Evolutionary conservation across 2,329 filamentous ascomycete species (phyloP).

Genomic region (Biscogniauxia mediterranea): DNA sequence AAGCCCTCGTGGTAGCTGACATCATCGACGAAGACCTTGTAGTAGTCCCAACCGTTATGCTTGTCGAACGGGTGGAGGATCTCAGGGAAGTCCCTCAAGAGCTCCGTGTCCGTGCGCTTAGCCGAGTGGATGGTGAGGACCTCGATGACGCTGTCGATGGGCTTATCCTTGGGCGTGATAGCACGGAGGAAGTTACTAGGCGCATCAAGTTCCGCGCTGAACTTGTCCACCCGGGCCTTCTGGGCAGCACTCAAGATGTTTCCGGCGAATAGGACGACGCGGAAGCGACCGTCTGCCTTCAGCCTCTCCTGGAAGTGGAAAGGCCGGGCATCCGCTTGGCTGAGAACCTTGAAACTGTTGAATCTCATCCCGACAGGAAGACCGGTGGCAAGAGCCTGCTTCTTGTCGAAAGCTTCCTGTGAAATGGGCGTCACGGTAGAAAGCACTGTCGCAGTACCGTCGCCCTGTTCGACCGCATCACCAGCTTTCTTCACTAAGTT

Average conservation of each 20-base stretch:
- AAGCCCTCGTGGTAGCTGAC: slow-evolving; percentile 53
- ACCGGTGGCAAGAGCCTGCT: slow-evolving; percentile 44
- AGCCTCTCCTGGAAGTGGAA: slow-evolving; percentile 58
- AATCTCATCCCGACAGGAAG: slow-evolving; percentile 55
- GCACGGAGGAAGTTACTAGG: slow-evolving; percentile 26
- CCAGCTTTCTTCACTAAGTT: slow-evolving; percentile 54
- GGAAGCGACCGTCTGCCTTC: slow-evolving; percentile 53
- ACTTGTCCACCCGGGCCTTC: slow-evolving; percentile 42
- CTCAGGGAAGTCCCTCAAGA: slow-evolving; percentile 49
- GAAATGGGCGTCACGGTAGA: slow-evolving; percentile 4
- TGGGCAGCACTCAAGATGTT: slow-evolving; percentile 47
- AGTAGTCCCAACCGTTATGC: slow-evolving; percentile 52
- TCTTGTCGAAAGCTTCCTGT: slow-evolving; percentile 18
- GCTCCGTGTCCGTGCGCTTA: slow-evolving; percentile 46
- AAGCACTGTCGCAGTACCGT: slow-evolving; percentile 40
- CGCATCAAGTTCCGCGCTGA: slow-evolving; percentile 45
- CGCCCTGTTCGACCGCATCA: slow-evolving; percentile 41
- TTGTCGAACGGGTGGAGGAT: slow-evolving; percentile 47
- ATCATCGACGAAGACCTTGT: slow-evolving; percentile 57
- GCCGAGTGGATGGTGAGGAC: slow-evolving; percentile 60
- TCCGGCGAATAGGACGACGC: slow-evolving; percentile 61
- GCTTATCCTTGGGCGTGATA: slow-evolving; percentile 1
- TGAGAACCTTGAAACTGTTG: slow-evolving; percentile 56
- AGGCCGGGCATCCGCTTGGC: slow-evolving; percentile 52
- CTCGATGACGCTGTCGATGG: slow-evolving; percentile 46